A percentile compares a stretch with the other conserved stretches of the same genome.
Conservation (phyloP, 2,329 filamentous ascomycete species). For the Pleomassaria siparia region DNA sequence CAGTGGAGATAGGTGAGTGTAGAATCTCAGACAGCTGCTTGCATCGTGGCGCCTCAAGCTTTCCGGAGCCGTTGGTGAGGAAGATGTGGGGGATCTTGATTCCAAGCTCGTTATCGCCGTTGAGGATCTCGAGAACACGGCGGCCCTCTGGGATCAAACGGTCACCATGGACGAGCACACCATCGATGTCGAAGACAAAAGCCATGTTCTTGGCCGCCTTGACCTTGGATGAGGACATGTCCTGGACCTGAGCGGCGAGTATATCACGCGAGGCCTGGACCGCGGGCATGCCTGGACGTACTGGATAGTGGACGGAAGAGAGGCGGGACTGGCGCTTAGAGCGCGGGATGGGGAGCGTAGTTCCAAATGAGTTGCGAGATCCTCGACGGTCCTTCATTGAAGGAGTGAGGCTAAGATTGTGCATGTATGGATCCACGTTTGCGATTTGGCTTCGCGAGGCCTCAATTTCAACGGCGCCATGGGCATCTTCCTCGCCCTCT, state of each 20-base stretch:
- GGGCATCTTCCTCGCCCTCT: slow-evolving; percentile 38
- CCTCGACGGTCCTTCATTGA: slow-evolving; percentile 68
- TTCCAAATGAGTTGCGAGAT: slow-evolving; percentile 75
- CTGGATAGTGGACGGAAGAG: slow-evolving; percentile 59
- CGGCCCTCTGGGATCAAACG: slow-evolving; percentile 68
- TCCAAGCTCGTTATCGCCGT: slow-evolving; percentile 74
- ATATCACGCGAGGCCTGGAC: slow-evolving; percentile 67
- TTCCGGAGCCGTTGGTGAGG: slow-evolving; percentile 73
- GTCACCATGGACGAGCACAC: slow-evolving; percentile 74
- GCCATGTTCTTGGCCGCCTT: slow-evolving; percentile 75
- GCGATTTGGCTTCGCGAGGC: slow-evolving; percentile 68
- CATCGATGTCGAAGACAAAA: slow-evolving; percentile 78
- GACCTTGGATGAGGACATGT: slow-evolving; percentile 66
- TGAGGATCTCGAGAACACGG: slow-evolving; percentile 68
- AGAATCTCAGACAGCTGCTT: slow-evolving; percentile 69
- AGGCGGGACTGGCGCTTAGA: slow-evolving; percentile 69
- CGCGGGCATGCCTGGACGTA: slow-evolving; percentile 59
- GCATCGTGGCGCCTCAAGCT: slow-evolving; percentile 66
- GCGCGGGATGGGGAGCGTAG: slow-evolving; percentile 70
- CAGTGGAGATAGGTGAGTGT: slow-evolving; percentile 63
- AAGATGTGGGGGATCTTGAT: slow-evolving; percentile 78
- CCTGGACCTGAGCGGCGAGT: slow-evolving; percentile 69
- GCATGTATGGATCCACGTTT: slow-evolving; percentile 70
- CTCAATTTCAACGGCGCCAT: slow-evolving; percentile 66
- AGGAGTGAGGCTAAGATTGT: slow-evolving; percentile 68